These are phyloP conservation scores for Ascocoryne sarcoides DNA, from an alignment of 2,329 filamentous ascomycete genomes.

Conservation along the genomic window DNA sequence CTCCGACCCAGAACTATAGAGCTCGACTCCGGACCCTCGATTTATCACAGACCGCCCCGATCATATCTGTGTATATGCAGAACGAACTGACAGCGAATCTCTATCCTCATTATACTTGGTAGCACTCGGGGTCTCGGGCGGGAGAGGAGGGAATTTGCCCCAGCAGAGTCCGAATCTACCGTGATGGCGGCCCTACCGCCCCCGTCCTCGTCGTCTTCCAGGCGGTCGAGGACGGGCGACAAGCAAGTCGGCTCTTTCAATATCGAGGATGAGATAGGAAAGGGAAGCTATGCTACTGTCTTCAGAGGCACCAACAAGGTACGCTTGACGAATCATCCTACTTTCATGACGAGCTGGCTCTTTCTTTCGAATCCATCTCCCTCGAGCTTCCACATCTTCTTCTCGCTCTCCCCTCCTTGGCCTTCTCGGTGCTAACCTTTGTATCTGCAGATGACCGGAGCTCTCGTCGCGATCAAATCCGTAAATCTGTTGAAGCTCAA, in stretches of 20 bases:
- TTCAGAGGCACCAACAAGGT: conserved; percentile 83
- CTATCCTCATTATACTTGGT: conserved; percentile 1
- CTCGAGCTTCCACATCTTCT: background rate
- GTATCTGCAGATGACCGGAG: conserved; percentile 57
- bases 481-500: conserved; percentile 86
- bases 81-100: background rate
- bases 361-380: background rate
- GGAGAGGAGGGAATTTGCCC: background rate
- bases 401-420: too few species aligned
- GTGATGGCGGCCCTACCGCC: conserved; percentile 34
- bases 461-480: conserved; percentile 90
- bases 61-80: conserved; percentile 2
- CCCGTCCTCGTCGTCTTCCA: conserved; percentile 32
- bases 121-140: conserved; percentile 8
- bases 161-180: conserved; percentile 11
- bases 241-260: conserved; percentile 63
- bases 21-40: background rate
- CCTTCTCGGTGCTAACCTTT: conserved; percentile 19
- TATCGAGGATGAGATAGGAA: conserved; percentile 84
- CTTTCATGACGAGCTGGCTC: too few species aligned
- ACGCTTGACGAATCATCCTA: too few species aligned
- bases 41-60: background rate
- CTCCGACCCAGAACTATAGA: background rate
- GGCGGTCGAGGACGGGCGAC: conserved; percentile 32
- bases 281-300: conserved; percentile 95